A percentile compares a stretch with the other conserved stretches of the same genome.
Conservation (phyloP, 352 stramenopile genomes). For the Thalassiosira livingstoniorum region DNA sequence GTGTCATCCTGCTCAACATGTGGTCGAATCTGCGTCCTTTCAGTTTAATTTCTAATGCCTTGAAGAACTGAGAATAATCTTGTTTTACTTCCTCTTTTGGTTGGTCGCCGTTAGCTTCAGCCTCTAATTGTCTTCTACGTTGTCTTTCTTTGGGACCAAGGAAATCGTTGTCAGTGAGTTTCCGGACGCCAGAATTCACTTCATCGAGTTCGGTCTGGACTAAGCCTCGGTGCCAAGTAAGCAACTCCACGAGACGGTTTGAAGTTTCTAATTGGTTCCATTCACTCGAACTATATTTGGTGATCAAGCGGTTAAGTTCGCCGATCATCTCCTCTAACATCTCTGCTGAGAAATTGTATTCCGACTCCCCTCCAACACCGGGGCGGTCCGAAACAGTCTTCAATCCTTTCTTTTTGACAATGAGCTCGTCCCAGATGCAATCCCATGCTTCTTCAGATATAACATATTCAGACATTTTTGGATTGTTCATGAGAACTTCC, state of each 20-base stretch:
- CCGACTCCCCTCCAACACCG: neutral
- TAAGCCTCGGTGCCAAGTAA: slow-evolving; percentile 20
- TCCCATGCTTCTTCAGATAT: slow-evolving; percentile 54
- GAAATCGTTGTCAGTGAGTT: slow-evolving; percentile 35
- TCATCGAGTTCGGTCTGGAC: slow-evolving; percentile 36
- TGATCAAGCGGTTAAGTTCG: slow-evolving; percentile 31
- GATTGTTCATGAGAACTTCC: slow-evolving; percentile 35
- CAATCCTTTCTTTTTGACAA: slow-evolving; percentile 31
- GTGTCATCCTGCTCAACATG: too few species aligned
- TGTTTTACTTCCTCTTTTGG: neutral
- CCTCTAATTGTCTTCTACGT: slow-evolving; percentile 1
- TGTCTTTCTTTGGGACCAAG: slow-evolving; percentile 40
- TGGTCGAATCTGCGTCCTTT: too few species aligned
- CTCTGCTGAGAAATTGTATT: slow-evolving; percentile 33
- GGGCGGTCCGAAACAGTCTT: slow-evolving; percentile 44
- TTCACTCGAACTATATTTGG: slow-evolving; percentile 37
- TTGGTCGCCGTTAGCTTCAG: too few species aligned
- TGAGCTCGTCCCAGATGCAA: slow-evolving; percentile 53
- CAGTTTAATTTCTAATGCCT: too few species aligned
- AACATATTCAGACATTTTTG: slow-evolving; percentile 45
- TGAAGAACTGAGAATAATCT: too few species aligned
- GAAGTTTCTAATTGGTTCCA: slow-evolving; percentile 28
- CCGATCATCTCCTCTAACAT: slow-evolving; percentile 39
- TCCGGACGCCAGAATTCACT: slow-evolving; percentile 15
- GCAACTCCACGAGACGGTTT: slow-evolving; percentile 35